These are phyloP conservation scores for Saccharomyces paradoxus DNA, from an alignment of 805 yeast species.

Conservation along the genomic window DNA sequence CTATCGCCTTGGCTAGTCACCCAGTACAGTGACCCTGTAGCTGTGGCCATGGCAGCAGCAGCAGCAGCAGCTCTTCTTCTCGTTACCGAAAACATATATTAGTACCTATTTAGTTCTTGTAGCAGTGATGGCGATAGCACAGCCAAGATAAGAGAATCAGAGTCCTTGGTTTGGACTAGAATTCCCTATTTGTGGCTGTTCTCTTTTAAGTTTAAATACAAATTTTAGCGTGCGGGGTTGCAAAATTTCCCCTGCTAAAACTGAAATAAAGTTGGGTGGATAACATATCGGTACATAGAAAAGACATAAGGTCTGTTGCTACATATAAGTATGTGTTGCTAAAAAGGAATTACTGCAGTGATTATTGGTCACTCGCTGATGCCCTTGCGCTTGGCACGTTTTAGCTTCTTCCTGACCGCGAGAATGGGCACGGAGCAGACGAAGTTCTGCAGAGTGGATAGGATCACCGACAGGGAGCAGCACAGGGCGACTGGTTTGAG, in stretches of 20 bases:
- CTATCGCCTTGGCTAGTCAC: neutral
- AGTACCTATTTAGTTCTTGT: neutral
- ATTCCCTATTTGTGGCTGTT: neutral
- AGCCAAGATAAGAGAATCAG: neutral
- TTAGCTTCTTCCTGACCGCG: slow-evolving; percentile 28
- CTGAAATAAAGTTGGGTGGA: neutral
- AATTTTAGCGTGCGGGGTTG: neutral
- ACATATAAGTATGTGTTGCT: neutral
- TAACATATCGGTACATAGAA: neutral
- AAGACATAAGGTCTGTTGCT: neutral
- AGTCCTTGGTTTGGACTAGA: neutral
- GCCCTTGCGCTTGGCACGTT: slow-evolving; percentile 23
- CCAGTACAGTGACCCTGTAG: neutral
- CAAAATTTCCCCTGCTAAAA: neutral
- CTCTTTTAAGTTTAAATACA: neutral
- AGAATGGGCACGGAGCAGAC: slow-evolving; percentile 29
- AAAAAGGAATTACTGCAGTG: neutral
- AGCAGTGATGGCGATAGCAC: neutral
- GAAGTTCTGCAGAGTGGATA: slow-evolving; percentile 25
- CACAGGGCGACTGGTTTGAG: slow-evolving; percentile 28
- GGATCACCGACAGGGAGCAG: slow-evolving; percentile 24
- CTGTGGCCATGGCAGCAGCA: slow-evolving; percentile 10
- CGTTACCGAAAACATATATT: slow-evolving; percentile 1
- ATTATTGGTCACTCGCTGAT: slow-evolving; percentile 13
- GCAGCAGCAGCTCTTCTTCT: slow-evolving; percentile 1